These are phyloP conservation scores for Beta macrorhiza DNA, from an alignment of 179 eudicot species.

Conservation along the genomic window DNA sequence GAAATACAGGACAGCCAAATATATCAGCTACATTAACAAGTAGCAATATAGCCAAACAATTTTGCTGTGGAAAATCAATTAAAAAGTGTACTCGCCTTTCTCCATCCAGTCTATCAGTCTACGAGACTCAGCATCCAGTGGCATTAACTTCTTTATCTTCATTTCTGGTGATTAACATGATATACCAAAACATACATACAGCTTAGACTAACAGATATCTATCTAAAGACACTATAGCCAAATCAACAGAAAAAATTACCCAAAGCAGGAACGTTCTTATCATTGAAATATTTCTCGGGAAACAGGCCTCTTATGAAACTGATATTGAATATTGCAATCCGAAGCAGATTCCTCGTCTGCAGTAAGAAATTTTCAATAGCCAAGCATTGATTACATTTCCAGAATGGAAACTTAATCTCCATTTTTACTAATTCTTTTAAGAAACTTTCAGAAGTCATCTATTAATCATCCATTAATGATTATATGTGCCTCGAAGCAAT, in stretches of 20 bases:
- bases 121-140: slow-evolving; percentile 85
- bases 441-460: too few species aligned
- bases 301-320: slow-evolving; percentile 94
- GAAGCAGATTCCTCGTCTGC: slow-evolving; percentile 84
- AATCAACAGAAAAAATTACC: slow-evolving; percentile 39
- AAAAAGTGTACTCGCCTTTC: slow-evolving; percentile 56
- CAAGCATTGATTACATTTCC: neutral
- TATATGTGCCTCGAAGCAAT: too few species aligned
- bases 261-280: slow-evolving; percentile 86
- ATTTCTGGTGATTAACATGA: slow-evolving; percentile 50
- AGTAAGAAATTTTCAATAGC: neutral
- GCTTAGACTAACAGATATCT: neutral
- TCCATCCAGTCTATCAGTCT: slow-evolving; percentile 99
- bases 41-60: slow-evolving; percentile 2
- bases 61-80: neutral
- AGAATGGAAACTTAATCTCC: neutral
- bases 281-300: slow-evolving; percentile 93
- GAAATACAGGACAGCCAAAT: slow-evolving; percentile 8
- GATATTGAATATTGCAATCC: slow-evolving; percentile 91
- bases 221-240: neutral
- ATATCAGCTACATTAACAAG: neutral
- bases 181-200: neutral
- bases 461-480: too few species aligned
- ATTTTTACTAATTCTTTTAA: too few species aligned
- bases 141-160: slow-evolving; percentile 98